These are phyloP conservation scores for Pleochaeta shiraiana DNA, from an alignment of 2,329 filamentous ascomycete genomes.

Conservation along the genomic window DNA sequence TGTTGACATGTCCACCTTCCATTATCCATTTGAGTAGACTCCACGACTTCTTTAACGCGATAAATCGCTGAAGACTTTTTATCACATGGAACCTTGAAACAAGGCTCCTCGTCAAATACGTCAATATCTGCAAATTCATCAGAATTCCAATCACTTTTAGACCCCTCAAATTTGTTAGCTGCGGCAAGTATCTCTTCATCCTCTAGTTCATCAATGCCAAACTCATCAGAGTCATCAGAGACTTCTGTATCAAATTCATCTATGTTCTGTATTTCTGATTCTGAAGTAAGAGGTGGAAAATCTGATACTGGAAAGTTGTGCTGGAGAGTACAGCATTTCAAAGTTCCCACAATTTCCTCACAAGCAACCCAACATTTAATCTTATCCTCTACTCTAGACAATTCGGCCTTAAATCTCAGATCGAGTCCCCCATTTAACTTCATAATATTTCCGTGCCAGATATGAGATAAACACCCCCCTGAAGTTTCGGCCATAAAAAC, in stretches of 20 bases:
- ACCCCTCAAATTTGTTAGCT: slow-evolving; percentile 13
- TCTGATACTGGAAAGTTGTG: slow-evolving; percentile 18
- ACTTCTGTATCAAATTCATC: background rate
- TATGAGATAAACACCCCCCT: slow-evolving; percentile 47
- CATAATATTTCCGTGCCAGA: slow-evolving; percentile 37
- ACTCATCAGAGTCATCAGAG: slow-evolving; percentile 9
- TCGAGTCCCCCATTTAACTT: slow-evolving; percentile 37
- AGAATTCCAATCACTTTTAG: slow-evolving; percentile 10
- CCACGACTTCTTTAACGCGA: slow-evolving; percentile 6
- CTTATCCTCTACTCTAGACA: slow-evolving; percentile 31
- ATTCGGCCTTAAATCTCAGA: slow-evolving; percentile 33
- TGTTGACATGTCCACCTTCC: slow-evolving; percentile 60
- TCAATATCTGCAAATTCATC: slow-evolving; percentile 33
- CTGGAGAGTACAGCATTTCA: slow-evolving; percentile 11
- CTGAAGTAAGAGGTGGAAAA: slow-evolving; percentile 13
- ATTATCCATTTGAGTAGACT: slow-evolving; percentile 35
- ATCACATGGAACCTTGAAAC: background rate
- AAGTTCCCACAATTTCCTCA: slow-evolving; percentile 55
- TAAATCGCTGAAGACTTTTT: slow-evolving; percentile 5
- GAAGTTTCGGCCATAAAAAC: slow-evolving; percentile 55
- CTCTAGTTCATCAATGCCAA: slow-evolving; percentile 18
- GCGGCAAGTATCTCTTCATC: slow-evolving; percentile 24
- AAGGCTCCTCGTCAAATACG: slow-evolving; percentile 22
- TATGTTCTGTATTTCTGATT: background rate
- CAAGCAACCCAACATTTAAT: slow-evolving; percentile 57